These are phyloP conservation scores for Lachancea sp. DNA, from an alignment of 805 yeast genomes.

Conservation along the genomic window DNA sequence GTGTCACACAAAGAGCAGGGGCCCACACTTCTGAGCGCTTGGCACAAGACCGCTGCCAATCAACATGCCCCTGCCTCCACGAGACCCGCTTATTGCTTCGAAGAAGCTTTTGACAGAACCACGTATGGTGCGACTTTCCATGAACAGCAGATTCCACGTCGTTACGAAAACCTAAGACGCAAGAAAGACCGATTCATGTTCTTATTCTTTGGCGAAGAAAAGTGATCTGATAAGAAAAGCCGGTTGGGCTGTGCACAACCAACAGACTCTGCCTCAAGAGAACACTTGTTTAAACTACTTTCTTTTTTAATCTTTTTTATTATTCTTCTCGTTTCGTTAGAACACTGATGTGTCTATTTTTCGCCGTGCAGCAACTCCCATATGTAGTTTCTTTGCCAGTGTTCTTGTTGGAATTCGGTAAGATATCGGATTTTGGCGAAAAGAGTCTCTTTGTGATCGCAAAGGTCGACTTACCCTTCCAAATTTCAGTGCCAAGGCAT, in stretches of 20 bases:
- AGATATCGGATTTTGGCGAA: background rate
- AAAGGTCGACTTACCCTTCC: background rate
- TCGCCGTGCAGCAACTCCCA: too few relatives aligned
- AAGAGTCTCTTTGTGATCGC: background rate
- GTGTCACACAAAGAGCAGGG: background rate
- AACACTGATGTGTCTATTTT: too few relatives aligned
- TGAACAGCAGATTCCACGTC: conserved; percentile 1
- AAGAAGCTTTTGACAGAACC: conserved; percentile 1
- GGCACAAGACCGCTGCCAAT: background rate
- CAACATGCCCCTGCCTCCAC: too few relatives aligned
- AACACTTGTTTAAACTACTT: background rate
- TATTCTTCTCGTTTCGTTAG: background rate
- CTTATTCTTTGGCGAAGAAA: conserved; percentile 12
- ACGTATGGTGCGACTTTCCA: conserved; percentile 1
- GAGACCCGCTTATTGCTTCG: background rate
- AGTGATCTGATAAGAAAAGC: background rate
- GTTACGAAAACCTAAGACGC: conserved; percentile 5
- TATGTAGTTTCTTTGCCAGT: too few relatives aligned
- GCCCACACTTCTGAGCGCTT: background rate
- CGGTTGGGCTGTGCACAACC: too few relatives aligned
- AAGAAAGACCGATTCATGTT: conserved; percentile 12
- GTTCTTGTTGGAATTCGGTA: background rate
- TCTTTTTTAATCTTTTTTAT: background rate
- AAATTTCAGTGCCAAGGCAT: background rate
- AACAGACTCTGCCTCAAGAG: too few relatives aligned